Percentiles rank a stretch among this genome's conserved stretches.
Conservation (phyloP, 257 asterid species). For the Petrea volubilis region DNA sequence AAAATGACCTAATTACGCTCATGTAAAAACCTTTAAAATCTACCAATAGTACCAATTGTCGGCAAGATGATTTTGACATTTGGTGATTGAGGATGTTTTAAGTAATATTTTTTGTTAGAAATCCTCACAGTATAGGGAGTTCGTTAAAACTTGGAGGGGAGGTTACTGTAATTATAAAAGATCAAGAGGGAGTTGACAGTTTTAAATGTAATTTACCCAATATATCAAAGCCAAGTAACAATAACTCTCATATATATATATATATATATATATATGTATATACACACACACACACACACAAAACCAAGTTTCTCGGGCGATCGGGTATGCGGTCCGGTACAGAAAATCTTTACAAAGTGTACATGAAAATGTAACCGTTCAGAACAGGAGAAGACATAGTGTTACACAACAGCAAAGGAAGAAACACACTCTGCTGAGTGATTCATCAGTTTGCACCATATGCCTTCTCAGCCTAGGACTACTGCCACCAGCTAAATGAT, state of each 20-base stretch:
- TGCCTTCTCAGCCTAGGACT: constrained; percentile 60
- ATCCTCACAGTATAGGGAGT: too few relatives aligned
- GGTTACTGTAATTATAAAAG: too few relatives aligned
- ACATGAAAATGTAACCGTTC: constrained; percentile 16
- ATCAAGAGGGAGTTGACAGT: too few relatives aligned
- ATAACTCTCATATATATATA: not conserved
- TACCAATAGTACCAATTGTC: too few relatives aligned
- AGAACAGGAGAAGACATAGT: constrained; percentile 58
- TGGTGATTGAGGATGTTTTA: too few relatives aligned
- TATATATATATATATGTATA: not conserved
- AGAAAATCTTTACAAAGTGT: constrained; percentile 17
- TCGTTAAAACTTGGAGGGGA: too few relatives aligned
- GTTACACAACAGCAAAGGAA: constrained; percentile 65
- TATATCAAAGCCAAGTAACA: too few relatives aligned
- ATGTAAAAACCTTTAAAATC: too few relatives aligned
- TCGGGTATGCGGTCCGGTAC: not conserved
- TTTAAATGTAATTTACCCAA: too few relatives aligned
- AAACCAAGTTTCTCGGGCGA: not conserved
- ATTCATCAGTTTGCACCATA: constrained; percentile 49
- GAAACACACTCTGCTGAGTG: constrained; percentile 57
- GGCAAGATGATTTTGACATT: too few relatives aligned
- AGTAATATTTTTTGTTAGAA: too few relatives aligned
- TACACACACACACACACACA: constrained; percentile 5
- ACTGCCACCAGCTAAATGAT: constrained; percentile 33
- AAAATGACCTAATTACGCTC: too few relatives aligned